Percentiles rank a stretch among this genome's conserved stretches.
Conservation (phyloP, 2,329 filamentous ascomycete species). For the Cladobotryum mycophilum region DNA sequence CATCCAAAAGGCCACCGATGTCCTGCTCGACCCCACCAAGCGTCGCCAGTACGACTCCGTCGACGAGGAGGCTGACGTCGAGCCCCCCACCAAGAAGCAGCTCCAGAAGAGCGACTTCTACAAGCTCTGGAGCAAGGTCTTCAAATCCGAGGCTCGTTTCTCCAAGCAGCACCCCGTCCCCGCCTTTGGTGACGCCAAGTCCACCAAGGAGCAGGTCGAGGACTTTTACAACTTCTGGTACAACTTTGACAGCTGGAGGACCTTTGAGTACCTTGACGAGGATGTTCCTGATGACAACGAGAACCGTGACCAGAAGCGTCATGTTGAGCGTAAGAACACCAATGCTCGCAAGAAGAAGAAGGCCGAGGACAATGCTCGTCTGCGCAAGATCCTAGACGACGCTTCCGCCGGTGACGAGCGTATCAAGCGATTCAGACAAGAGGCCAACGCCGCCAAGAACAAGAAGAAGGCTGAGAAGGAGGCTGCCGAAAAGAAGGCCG, state of each 20-base stretch:
- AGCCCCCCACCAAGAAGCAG: constrained; percentile 90
- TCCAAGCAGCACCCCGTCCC: constrained; percentile 87
- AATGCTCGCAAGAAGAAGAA: constrained; percentile 99
- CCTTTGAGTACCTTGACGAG: constrained; percentile 97
- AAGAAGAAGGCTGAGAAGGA: constrained; percentile 89
- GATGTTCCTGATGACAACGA: constrained; percentile 98
- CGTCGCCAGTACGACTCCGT: constrained; percentile 95
- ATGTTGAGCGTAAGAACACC: constrained; percentile 96
- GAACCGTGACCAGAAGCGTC: constrained; percentile 97
- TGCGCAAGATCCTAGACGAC: constrained; percentile 86
- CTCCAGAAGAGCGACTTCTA: constrained; percentile 82
- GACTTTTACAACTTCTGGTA: constrained; percentile 99
- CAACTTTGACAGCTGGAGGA: constrained; percentile 96
- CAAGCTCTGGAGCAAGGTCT: constrained; percentile 87
- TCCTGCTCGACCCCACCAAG: constrained; percentile 85
- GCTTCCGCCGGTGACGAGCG: constrained; percentile 80
- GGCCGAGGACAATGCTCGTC: constrained; percentile 89
- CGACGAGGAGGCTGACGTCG: constrained; percentile 86
- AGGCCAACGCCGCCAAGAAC: constrained; percentile 90
- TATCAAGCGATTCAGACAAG: constrained; percentile 94
- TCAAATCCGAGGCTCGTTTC: constrained; percentile 90
- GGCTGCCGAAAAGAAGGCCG: constrained; percentile 79
- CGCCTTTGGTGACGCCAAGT: constrained; percentile 74
- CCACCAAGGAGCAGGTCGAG: constrained; percentile 84
- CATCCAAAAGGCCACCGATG: constrained; percentile 95